Evolutionary conservation across 306 rosid genomes (phyloP).

Genomic region (Pterocarpus macrocarpus): DNA sequence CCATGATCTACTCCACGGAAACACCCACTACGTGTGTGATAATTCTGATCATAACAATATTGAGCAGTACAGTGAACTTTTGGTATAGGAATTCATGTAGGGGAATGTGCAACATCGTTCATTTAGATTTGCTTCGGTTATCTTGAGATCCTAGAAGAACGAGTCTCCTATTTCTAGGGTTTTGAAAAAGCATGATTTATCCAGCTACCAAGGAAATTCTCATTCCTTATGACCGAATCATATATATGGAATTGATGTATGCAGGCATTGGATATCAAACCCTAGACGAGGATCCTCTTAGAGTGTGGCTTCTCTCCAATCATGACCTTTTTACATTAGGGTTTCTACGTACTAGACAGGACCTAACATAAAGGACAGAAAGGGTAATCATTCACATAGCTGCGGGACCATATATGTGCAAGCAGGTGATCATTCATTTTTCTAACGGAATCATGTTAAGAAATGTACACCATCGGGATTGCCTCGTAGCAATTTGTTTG

Average conservation of each 20-base stretch:
- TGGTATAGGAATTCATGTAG: conserved; percentile 4
- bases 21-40: conserved; percentile 13
- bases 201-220: conserved; percentile 41
- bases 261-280: conserved; percentile 50
- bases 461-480: conserved; percentile 54
- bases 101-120: conserved; percentile 26
- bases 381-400: conserved; percentile 52
- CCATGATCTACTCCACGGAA: conserved; percentile 22
- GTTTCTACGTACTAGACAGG: conserved; percentile 55
- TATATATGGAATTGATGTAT: conserved; percentile 45
- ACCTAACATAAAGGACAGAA: conserved; percentile 54
- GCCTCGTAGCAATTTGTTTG: conserved; percentile 45
- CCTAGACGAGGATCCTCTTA: conserved; percentile 26
- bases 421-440: conserved; percentile 50
- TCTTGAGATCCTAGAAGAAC: conserved; percentile 44
- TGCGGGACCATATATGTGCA: conserved; percentile 60
- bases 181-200: conserved; percentile 46
- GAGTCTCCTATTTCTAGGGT: conserved; percentile 46
- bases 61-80: not conserved
- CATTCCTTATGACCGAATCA: conserved; percentile 51
- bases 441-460: conserved; percentile 54
- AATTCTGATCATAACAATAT: conserved; percentile 16
- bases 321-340: conserved; percentile 53
- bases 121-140: conserved; percentile 35
- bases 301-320: conserved; percentile 53